Evolutionary conservation across 805 yeast species (phyloP).

Genomic region (Nakazawaea molendinolei): DNA sequence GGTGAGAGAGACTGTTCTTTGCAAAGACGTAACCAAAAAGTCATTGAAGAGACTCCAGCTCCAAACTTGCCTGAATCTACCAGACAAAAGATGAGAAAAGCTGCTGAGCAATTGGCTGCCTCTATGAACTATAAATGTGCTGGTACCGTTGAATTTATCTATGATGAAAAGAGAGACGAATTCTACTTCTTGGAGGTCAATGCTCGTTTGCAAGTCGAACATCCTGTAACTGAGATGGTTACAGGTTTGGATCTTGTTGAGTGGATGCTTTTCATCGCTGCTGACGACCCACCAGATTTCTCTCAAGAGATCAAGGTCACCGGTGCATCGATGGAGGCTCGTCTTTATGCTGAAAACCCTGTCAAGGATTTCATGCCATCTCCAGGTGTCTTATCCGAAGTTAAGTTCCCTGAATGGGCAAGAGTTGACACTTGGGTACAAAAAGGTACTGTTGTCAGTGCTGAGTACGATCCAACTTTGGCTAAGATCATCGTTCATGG

Average conservation of each 20-base stretch:
- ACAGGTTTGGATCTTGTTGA: conserved; percentile 94
- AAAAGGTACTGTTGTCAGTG: conserved; percentile 80
- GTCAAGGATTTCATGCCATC: conserved; percentile 92
- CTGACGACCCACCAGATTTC: conserved; percentile 81
- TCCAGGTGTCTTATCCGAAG: conserved; percentile 88
- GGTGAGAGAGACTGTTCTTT: conserved; percentile 98
- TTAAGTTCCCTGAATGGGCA: conserved; percentile 83
- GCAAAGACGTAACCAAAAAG: conserved; percentile 94
- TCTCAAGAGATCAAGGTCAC: conserved; percentile 46
- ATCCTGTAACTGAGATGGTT: conserved; percentile 92
- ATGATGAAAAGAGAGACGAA: conserved; percentile 78
- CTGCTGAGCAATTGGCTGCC: conserved; percentile 79
- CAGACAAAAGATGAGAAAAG: conserved; percentile 64
- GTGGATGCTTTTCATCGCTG: conserved; percentile 94
- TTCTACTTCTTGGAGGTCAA: conserved; percentile 95
- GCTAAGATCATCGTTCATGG: conserved; percentile 97
- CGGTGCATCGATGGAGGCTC: conserved; percentile 96
- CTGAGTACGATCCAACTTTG: conserved; percentile 93
- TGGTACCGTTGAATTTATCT: conserved; percentile 95
- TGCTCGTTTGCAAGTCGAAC: conserved; percentile 96
- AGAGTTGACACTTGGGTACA: conserved; percentile 93
- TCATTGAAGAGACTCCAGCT: conserved; percentile 97
- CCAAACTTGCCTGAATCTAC: conserved; percentile 84
- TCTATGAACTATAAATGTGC: conserved; percentile 90
- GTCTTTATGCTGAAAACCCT: conserved; percentile 95